Evolutionary conservation across 306 rosid species (phyloP).

Genomic region (Pyrus betulifolia): DNA sequence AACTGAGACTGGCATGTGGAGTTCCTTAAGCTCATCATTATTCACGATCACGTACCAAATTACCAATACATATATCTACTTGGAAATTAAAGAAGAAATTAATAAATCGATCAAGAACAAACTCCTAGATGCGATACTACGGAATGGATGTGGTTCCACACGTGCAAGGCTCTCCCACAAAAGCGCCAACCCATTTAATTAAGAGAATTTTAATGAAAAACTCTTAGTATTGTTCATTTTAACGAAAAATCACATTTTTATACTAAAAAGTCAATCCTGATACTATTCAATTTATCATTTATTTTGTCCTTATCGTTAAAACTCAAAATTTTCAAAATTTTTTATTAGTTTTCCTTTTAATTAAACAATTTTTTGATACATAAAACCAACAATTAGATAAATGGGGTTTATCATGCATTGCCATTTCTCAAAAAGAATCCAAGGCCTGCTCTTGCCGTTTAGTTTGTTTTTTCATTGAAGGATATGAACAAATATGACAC

Average conservation of each 20-base stretch:
- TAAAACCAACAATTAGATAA: not conserved
- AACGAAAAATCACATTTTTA: too few relatives aligned
- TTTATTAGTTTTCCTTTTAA: too few relatives aligned
- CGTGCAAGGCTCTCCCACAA: conserved; percentile 9
- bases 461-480: not conserved
- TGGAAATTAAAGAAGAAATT: not conserved
- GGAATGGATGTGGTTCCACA: conserved; percentile 1
- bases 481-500: not conserved
- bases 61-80: not conserved
- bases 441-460: not conserved
- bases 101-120: not conserved
- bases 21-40: not conserved
- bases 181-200: not conserved
- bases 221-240: fast-evolving
- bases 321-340: too few relatives aligned
- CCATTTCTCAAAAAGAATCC: conserved; percentile 16
- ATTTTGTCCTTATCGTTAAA: too few relatives aligned
- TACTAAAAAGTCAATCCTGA: too few relatives aligned
- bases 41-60: not conserved
- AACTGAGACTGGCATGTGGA: conserved; percentile 7
- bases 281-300: too few relatives aligned
- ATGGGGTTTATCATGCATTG: not conserved
- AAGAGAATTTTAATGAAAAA: too few relatives aligned
- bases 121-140: not conserved
- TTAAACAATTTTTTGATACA: not conserved